Conservation (phyloP, 202 grass and related monocot species). For the Brachypodium distachyon region DNA sequence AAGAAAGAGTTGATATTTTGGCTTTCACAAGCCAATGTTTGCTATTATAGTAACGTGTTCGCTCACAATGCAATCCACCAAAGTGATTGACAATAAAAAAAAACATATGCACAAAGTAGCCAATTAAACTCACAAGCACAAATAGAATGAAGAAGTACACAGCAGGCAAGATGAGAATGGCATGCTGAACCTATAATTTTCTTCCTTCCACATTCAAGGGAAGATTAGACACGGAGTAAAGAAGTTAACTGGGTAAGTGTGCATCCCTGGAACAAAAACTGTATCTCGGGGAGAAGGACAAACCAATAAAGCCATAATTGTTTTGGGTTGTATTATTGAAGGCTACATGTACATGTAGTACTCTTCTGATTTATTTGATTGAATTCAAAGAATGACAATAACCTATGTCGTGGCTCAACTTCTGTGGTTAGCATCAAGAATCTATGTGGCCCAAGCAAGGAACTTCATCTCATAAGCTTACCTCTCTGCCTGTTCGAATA, state of each 20-base stretch:
- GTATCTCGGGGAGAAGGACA: not conserved
- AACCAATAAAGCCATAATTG: not conserved
- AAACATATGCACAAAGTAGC: not conserved
- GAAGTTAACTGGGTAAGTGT: not conserved
- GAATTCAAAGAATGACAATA: not conserved
- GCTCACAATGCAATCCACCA: not conserved
- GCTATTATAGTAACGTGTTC: not conserved
- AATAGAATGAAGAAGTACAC: not conserved
- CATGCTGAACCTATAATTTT: not conserved
- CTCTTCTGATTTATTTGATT: not conserved
- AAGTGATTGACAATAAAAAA: not conserved
- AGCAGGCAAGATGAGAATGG: not conserved
- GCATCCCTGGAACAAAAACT: not conserved
- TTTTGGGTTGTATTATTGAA: not conserved
- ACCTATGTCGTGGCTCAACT: not conserved
- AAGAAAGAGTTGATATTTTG: not conserved
- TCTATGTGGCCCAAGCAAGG: slow-evolving; percentile 13
- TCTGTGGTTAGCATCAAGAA: not conserved
- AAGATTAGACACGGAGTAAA: not conserved
- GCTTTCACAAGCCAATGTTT: not conserved
- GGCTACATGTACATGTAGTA: not conserved
- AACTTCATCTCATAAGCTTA: slow-evolving; percentile 11
- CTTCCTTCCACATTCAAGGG: not conserved
- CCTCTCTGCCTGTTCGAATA: slow-evolving; percentile 16
- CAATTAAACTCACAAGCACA: not conserved